Evolutionary conservation across 176 grass and related monocot genomes (phyloP), one percentile per base, ranked within the genome.

Genomic region (Pontederia crassipes): DNA sequence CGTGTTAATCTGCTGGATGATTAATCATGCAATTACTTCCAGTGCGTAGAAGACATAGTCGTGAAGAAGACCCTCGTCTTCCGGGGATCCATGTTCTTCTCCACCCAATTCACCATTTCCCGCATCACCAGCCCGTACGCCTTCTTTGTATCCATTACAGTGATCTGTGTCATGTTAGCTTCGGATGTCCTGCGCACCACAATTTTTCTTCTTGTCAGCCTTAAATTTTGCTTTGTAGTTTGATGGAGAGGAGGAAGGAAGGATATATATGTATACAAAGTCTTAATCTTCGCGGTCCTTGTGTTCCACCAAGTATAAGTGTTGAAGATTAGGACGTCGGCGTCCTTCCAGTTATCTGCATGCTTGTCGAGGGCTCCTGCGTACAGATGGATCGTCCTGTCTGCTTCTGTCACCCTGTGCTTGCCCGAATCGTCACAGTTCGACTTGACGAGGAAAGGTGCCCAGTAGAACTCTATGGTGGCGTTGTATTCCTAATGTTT

Each of bases 61-160:
- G 68, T 59, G 55, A 70, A 70, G 55, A 70, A 70, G 20, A 70
- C 68, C 18, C 68, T 70, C 17, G 54, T 70, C 55, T 59, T 59
- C 11, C 16, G 54, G 11, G 55, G 68, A 59, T 70, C 18, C 45
- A 59, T 28, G 55, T 70, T 70, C 68, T 24, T 58, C 55, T 70
- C 68, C 35, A 70, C 54, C 68, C 68, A 70, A 6, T 24, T 49
- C 54, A 70, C 54, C 68, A 70, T 49, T 13, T 13, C 48, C 51
- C 32, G 54, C 65, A 68, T 17, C 28, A 49, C 65, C 29, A 54
- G 17, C 27, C 28, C 9, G 49, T 68, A 68, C 15, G 50, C 65
- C 11, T 45, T 27, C 65, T 54, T 51, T 2, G 50, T 28, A 12
- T 55, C 15, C 65, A 68, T 55, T 51, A 48, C 61, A 16, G 47